Conservation (phyloP, 1,284 basidiomycete species). For the Vanrija humicola region DNA sequence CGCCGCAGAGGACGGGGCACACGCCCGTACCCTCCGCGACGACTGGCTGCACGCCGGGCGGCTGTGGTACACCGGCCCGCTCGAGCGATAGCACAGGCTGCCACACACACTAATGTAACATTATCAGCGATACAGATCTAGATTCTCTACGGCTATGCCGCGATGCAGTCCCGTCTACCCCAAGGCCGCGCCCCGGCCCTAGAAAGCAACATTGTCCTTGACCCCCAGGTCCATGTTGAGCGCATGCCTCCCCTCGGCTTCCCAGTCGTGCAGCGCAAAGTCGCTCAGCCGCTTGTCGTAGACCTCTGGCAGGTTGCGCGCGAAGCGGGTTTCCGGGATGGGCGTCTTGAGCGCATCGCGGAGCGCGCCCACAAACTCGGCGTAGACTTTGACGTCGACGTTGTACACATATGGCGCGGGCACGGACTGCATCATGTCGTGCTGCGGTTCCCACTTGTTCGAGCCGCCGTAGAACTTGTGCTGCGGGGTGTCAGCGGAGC, state of each 20-base stretch:
- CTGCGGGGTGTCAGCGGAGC: not conserved
- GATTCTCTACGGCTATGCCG: too few species aligned
- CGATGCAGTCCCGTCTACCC: too few species aligned
- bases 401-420: not conserved
- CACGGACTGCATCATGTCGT: not conserved
- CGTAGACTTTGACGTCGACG: not conserved
- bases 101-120: too few species aligned
- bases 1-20: too few species aligned
- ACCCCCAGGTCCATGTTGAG: too few species aligned
- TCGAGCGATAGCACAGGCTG: too few species aligned
- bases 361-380: not conserved
- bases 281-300: conserved; percentile 16
- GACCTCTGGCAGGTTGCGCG: conserved; percentile 2
- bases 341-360: not conserved
- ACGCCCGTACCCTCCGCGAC: too few species aligned
- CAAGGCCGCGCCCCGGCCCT: too few species aligned
- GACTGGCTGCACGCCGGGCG: too few species aligned
- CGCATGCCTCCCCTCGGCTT: conserved; percentile 5
- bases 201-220: too few species aligned
- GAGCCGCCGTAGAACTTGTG: not conserved
- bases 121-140: too few species aligned
- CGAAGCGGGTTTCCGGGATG: not conserved
- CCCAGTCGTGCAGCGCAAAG: conserved; percentile 22
- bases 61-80: too few species aligned
- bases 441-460: not conserved